Evolutionary conservation across 331 rosid species (phyloP), one percentile per base, ranked within the genome.

Genomic region (Stylosanthes scabra): DNA sequence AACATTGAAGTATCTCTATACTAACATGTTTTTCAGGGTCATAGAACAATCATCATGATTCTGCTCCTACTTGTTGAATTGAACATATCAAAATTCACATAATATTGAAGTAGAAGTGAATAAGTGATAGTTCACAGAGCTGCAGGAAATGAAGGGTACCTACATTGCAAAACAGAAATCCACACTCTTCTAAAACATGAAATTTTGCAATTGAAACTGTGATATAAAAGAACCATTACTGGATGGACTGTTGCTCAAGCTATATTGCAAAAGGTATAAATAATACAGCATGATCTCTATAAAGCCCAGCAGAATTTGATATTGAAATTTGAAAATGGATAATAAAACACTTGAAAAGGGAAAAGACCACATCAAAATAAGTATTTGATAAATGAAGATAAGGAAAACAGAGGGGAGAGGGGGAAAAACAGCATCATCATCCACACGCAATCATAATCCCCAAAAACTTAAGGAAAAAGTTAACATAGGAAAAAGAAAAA

Each of bases 51-150:
- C 59, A 60, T 31, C n/a, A 27, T 31, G 28, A 25, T 60, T 47
- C 44, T 20, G n/a, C n/a, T n/a, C n/a, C n/a, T n/a, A n/a, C n/a
- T n/a, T n/a, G 15, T 58, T 67, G 1, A 31, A 40, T 57, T 7
- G 15, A 66, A 79, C 14, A 34, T n/a, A 69, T 7, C n/a, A 49
- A 71, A 58, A 63, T 27, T 27, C 57, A 39, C n/a, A 14, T 63
- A n/a, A n/a, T n/a, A n/a, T n/a, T n/a, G n/a, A n/a, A n/a, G n/a
- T n/a, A n/a, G n/a, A n/a, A n/a, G n/a, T n/a, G n/a, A n/a, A n/a
- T n/a, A n/a, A n/a, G n/a, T n/a, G n/a, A n/a, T n/a, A n/a, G n/a
- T n/a, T n/a, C n/a, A n/a, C n/a, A n/a, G n/a, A n/a, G n/a, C n/a
- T n/a, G n/a, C n/a, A n/a, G n/a, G n/a, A n/a, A n/a, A n/a, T n/a